Evolutionary conservation across 2,329 filamentous ascomycete species (phyloP).

Genomic region (Hirsutella minnesotensis): DNA sequence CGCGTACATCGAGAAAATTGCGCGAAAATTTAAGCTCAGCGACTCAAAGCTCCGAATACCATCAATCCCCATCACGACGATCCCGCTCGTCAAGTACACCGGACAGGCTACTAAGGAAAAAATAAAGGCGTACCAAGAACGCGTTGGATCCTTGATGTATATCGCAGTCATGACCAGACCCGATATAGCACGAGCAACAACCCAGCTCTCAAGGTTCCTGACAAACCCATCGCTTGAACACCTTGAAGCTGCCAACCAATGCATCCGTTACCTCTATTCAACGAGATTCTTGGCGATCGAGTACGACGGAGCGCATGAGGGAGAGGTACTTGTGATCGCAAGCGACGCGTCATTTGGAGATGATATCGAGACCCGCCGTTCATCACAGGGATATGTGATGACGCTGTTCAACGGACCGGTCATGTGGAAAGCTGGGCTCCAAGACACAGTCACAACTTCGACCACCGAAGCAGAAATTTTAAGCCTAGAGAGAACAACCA

Average conservation of each 20-base stretch:
- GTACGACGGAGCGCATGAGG: neutral
- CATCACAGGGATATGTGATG: no score
- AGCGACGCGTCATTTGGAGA: neutral
- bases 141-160: neutral
- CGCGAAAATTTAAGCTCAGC: neutral
- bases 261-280: neutral
- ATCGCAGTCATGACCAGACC: neutral
- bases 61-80: neutral
- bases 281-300: neutral
- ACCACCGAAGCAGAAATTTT: neutral
- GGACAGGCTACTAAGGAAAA: neutral
- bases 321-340: neutral
- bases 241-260: neutral
- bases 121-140: neutral
- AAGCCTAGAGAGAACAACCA: neutral
- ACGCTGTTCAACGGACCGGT: neutral
- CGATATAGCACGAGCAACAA: neutral
- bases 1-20: slow-evolving; percentile 1
- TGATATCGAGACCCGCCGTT: neutral
- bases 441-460: neutral
- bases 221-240: neutral
- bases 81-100: neutral
- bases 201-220: neutral
- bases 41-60: no score
- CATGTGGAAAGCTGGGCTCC: neutral